phyloP scores from a whole-genome alignment of 2,329 filamentous ascomycete genomes.

The Conoideocrella luteorostrata region DNA sequence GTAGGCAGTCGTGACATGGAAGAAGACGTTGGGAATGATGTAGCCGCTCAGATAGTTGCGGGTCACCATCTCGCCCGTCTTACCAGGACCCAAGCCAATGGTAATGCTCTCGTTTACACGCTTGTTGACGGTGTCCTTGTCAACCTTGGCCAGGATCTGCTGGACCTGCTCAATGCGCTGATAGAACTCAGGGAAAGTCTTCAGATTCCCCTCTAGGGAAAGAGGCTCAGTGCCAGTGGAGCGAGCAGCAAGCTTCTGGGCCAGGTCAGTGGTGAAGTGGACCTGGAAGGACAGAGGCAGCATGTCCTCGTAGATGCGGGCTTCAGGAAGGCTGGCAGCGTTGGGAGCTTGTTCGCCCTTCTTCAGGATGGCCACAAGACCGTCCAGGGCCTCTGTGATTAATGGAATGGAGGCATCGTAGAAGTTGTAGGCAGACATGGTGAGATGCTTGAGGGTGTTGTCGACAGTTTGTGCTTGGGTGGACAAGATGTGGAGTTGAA shows the following conservation, averaged over 20 bases:
- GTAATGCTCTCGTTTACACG: constrained; percentile 21
- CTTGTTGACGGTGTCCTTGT: constrained; percentile 27
- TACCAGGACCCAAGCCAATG: constrained; percentile 24
- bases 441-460: constrained; percentile 14
- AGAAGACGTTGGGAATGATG: constrained; percentile 55
- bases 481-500: no score
- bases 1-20: constrained; percentile 56
- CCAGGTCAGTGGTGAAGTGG: constrained; percentile 21
- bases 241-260: constrained; percentile 27
- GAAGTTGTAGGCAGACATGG: constrained; percentile 30
- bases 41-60: constrained; percentile 40
- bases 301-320: constrained; percentile 36
- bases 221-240: constrained; percentile 24
- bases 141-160: constrained; percentile 24
- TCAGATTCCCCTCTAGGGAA: constrained; percentile 20
- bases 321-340: constrained; percentile 23
- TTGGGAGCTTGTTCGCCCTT: constrained; percentile 28
- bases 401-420: constrained; percentile 32
- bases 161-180: constrained; percentile 26
- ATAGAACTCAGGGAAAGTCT: constrained; percentile 28
- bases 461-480: not conserved
- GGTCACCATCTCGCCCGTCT: constrained; percentile 18
- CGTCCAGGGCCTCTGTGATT: constrained; percentile 24
- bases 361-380: constrained; percentile 28
- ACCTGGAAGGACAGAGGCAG: constrained; percentile 36